Evolutionary conservation across 2,329 filamentous ascomycete species (phyloP).

Genomic region (Aspergillus melleus): DNA sequence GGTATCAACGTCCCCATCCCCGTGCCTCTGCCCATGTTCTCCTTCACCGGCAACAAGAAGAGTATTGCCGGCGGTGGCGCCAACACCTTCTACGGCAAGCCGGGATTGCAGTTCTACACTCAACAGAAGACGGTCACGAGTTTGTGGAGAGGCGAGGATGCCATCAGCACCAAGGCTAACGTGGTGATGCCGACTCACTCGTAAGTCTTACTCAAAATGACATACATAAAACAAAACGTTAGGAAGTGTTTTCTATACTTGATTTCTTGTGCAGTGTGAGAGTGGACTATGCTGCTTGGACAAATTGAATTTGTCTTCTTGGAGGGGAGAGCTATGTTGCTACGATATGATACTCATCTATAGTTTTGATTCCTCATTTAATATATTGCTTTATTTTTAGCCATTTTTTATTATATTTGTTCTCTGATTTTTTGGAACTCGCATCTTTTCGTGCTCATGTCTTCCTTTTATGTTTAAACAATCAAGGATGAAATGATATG

Average conservation of each 20-base stretch:
- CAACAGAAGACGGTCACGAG: constrained; percentile 97
- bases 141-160: constrained; percentile 84
- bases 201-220: constrained; percentile 10
- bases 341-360: background rate
- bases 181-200: constrained; percentile 80
- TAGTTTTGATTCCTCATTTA: background rate
- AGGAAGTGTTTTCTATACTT: background rate
- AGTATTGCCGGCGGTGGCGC: constrained; percentile 87
- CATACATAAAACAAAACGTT: background rate
- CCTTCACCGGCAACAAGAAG: constrained; percentile 76
- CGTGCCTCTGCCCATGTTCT: constrained; percentile 63
- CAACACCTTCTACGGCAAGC: constrained; percentile 92
- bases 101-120: constrained; percentile 91
- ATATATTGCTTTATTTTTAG: background rate
- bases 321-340: background rate
- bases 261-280: background rate
- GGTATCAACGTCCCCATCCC: constrained; percentile 69
- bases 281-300: background rate
- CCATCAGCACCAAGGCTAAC: constrained; percentile 77
- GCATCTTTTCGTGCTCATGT: background rate
- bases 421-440: background rate
- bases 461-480: background rate
- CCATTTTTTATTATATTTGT: background rate
- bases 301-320: background rate
- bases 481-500: background rate